Conservation (phyloP, 139 green algal species). For the Bryopsis sp. region DNA sequence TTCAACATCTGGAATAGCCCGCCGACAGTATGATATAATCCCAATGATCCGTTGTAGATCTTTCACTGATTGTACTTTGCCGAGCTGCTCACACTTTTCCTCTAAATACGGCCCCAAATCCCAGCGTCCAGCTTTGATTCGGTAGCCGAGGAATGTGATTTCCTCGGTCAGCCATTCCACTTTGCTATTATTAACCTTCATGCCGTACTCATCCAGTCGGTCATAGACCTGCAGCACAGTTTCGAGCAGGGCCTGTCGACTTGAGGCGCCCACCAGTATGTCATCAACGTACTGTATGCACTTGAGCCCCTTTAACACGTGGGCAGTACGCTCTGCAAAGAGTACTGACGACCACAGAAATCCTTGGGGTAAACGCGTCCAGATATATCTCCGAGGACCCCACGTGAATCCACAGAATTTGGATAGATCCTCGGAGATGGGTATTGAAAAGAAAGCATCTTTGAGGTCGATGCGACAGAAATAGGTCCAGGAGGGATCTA, state of each 20-base stretch:
- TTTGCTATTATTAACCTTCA: constrained; percentile 17
- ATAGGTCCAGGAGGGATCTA: constrained; percentile 4
- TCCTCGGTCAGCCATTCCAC: background rate
- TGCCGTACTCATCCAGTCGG: constrained; percentile 1
- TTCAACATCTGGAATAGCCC: constrained; percentile 1
- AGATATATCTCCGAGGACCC: background rate
- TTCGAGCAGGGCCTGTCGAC: background rate
- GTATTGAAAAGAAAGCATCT: constrained; percentile 15
- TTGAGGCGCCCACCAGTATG: constrained; percentile 8
- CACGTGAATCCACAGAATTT: constrained; percentile 6
- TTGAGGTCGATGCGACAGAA: constrained; percentile 12
- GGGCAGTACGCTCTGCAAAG: constrained; percentile 9
- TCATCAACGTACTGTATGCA: constrained; percentile 10
- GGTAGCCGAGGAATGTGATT: constrained; percentile 10
- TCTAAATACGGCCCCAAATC: background rate
- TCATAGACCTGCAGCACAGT: background rate
- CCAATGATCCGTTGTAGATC: constrained; percentile 11
- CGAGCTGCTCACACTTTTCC: background rate
- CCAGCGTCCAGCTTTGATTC: background rate
- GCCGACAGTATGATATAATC: constrained; percentile 4
- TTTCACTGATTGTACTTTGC: background rate
- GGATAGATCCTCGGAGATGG: background rate
- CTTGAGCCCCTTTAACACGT: constrained; percentile 8
- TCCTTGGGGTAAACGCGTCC: constrained; percentile 11
- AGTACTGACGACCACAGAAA: constrained; percentile 14